Percentiles rank a stretch among this genome's conserved stretches.
Conservation (phyloP, 768 basidiomycete genomes). For the Podaxis sp. region DNA sequence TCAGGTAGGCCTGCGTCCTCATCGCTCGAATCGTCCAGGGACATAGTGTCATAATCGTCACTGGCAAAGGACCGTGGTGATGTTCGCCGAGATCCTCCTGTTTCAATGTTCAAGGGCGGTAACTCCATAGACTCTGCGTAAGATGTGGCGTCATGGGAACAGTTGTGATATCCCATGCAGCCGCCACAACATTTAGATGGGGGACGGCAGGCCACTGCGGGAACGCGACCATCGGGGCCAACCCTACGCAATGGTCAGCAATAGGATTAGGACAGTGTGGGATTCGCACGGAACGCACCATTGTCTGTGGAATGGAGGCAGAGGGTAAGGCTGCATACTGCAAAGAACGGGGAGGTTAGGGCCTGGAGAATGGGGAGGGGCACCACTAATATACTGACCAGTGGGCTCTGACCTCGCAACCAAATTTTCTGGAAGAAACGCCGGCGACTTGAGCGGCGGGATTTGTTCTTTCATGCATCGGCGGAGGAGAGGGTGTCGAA, state of each 20-base stretch:
- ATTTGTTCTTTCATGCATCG: slow-evolving; percentile 10
- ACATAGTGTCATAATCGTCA: background rate
- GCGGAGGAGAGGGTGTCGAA: slow-evolving; percentile 9
- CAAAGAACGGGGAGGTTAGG: background rate
- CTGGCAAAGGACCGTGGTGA: background rate
- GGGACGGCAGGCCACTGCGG: background rate
- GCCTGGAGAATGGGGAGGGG: background rate
- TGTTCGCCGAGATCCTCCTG: background rate
- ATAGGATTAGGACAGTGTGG: background rate
- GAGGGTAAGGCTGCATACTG: slow-evolving; percentile 1
- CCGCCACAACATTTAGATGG: background rate
- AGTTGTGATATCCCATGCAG: background rate
- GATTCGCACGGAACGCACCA: background rate
- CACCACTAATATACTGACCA: slow-evolving; percentile 2
- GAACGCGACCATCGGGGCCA: background rate
- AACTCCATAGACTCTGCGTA: background rate
- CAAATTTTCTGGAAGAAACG: background rate
- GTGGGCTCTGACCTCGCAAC: background rate
- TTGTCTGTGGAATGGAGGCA: slow-evolving; percentile 2
- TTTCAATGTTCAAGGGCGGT: slow-evolving; percentile 4
- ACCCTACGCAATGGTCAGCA: background rate
- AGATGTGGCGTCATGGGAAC: background rate
- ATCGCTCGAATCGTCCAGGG: background rate
- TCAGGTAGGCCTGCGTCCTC: slow-evolving; percentile 7
- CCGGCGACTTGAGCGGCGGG: background rate